Evolutionary conservation across 2,329 filamentous ascomycete species (phyloP), one percentile per base, ranked within the genome.

Genomic region (Ceratocystis albifundus): DNA sequence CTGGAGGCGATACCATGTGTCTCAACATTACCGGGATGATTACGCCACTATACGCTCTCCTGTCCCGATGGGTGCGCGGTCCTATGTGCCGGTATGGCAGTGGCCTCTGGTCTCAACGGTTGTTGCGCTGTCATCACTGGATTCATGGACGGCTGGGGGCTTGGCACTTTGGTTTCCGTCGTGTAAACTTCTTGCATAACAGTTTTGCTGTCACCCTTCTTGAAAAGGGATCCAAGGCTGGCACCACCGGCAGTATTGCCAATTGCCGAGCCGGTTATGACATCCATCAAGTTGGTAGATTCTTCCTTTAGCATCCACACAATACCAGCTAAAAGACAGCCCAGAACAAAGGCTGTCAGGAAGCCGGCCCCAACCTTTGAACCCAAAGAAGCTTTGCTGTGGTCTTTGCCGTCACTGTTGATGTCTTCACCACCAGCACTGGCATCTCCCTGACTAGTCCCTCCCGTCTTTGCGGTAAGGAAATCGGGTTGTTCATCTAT

Each of bases 281-380:
- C 55, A 30, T 66, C 57, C 32, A 30, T 36, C 7, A 66, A 44
- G 6, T 50, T 67, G 10, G 61, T 75, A 4, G 72, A 74, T 70
- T 84, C 81, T 69, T 84, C 82, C 22, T 77, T 67, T 20, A 82
- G 67, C 69, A 83, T 74, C 74, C 79, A 82, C 4, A 75, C 57
- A 5, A 79, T 71, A n/a, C 83, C 83, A 0, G 78, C 78, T 28
- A 86, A 68, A 48, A 88, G 76, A 5, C 78, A 75, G 4, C 80
- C 71, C 0, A 89, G 72, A 2, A 87, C 73, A 4, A 85, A 62
- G 0, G 83, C 74, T 0, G 88, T 92, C 63, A 79, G 70, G 68
- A 90, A 81, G 10, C 82, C 82, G 46, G 88, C 88, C 10, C 88
- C 89, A 5, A 83, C 87, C 69, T 78, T 83, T 71, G 92, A 88